phyloP scores from a whole-genome alignment of 169 alveolate species.

The Cryptosporidium ryanae region DNA sequence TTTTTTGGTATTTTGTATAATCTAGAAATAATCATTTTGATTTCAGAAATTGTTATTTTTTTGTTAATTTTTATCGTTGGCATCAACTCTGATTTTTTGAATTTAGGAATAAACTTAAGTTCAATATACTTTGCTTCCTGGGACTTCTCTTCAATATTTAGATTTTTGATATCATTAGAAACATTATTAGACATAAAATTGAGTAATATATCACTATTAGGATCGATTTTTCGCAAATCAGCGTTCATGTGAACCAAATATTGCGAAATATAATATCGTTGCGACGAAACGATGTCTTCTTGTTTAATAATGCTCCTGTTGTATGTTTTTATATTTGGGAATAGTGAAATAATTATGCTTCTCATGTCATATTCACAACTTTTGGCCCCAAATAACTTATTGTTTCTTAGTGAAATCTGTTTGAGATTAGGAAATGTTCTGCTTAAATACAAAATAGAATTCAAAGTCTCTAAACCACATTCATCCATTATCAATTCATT shows the following conservation, averaged over 20 bases:
- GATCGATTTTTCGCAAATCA: constrained; percentile 13
- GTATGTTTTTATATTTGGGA: constrained; percentile 33
- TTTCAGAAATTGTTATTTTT: constrained; percentile 33
- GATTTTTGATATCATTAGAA: neutral
- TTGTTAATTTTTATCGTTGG: constrained; percentile 42
- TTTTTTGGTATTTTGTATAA: constrained; percentile 31
- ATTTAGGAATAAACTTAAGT: constrained; percentile 38
- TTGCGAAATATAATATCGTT: constrained; percentile 64
- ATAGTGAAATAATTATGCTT: constrained; percentile 32
- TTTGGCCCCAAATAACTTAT: neutral
- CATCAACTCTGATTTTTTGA: neutral
- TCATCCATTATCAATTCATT: constrained; percentile 22
- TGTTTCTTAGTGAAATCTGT: constrained; percentile 30
- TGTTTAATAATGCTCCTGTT: constrained; percentile 42
- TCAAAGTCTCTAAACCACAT: constrained; percentile 10
- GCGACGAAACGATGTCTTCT: constrained; percentile 40
- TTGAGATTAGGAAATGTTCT: constrained; percentile 41
- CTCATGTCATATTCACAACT: constrained; percentile 10
- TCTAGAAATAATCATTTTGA: constrained; percentile 36
- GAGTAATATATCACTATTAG: constrained; percentile 29
- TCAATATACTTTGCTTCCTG: constrained; percentile 29
- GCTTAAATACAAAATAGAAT: constrained; percentile 32
- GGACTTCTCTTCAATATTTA: neutral
- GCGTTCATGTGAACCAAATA: constrained; percentile 6
- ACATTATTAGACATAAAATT: constrained; percentile 9